Base-by-base conservation (phyloP, 768 basidiomycete species). In the Leccinum longicurvipes region DNA sequence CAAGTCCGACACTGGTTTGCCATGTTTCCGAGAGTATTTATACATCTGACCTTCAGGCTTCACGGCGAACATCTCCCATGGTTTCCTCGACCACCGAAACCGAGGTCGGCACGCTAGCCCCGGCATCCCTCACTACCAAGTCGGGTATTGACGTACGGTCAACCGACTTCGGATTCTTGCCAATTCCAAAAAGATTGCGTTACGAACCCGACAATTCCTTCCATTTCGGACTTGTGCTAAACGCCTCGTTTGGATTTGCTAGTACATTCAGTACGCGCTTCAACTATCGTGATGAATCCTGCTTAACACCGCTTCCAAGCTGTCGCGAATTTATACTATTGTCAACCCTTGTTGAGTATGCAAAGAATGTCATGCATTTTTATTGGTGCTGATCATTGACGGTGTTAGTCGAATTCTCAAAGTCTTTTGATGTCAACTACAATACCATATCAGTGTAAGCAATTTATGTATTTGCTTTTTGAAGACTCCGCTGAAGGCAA, bases 281-380 rank as follows among this genome's bases (percentile, higher is more conserved):
- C 9, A 23, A 8, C 4, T n/a, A 4, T 7, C 5, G 6, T 6
- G 31, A 21, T 3, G 6, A n/a, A 39, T 28, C 25, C 7, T 28
- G 29, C 17, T 21, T 59, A n/a, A 66, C 14, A 12, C 29, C 27
- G 39, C n/a, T 39, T 29, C 3, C 7, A 17, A 87, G 86, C 74
- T 42, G 84, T 84, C 14, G 80, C 83, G n/a, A 93, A 93, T 64
- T 67, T 93, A 47, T 93, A 92, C 65, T 93, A 92, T 61, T 88
- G 85, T 58, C 89, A 91, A 73, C 91, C 91, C 0, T 67, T 93
- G 61, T 72, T 92, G 14, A 88, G 90, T 83, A 67, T 59, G 79
- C 73, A 58, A 31, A 59, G 15, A 0, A 2, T 19, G 8, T 25
- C 10, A 9, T 12, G 11, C 4, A 11, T 14, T 23, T 36, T 46